Percentiles rank a stretch among this genome's conserved stretches.
Conservation (phyloP, 768 basidiomycete genomes). For the Boletus tylopilopsis region DNA sequence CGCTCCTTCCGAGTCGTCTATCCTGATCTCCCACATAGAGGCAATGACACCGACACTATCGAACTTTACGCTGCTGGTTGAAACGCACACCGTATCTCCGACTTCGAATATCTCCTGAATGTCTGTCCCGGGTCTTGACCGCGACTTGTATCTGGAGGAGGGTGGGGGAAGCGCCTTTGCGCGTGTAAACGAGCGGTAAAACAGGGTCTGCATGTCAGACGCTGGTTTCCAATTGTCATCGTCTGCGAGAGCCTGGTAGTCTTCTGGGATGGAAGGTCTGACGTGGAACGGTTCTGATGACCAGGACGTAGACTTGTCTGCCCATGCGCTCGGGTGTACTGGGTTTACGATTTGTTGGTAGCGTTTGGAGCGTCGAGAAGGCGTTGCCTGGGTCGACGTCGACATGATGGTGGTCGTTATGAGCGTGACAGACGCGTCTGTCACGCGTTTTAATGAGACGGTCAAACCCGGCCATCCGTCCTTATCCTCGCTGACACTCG, state of each 20-base stretch:
- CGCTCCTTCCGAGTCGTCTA: conserved; percentile 27
- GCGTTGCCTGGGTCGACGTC: conserved; percentile 23
- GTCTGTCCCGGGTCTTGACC: conserved; percentile 5
- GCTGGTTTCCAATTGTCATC: conserved; percentile 24
- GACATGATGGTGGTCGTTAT: conserved; percentile 10
- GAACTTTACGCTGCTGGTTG: conserved; percentile 38
- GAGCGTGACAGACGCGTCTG: conserved; percentile 17
- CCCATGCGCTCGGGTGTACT: conserved; percentile 22
- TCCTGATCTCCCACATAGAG: conserved; percentile 58
- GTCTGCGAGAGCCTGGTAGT: conserved; percentile 26
- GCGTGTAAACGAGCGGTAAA: conserved; percentile 30
- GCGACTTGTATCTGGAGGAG: conserved; percentile 16
- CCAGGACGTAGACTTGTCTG: conserved; percentile 29
- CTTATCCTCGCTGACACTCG: conserved; percentile 4
- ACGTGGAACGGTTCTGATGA: conserved; percentile 21
- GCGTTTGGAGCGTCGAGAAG: conserved; percentile 37
- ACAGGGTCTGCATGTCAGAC: conserved; percentile 21
- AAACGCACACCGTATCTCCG: conserved; percentile 67
- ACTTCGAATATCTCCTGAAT: conserved; percentile 40
- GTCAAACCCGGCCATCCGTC: conserved; percentile 3
- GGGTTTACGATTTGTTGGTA: conserved; percentile 32
- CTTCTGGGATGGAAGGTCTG: conserved; percentile 23
- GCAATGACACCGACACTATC: conserved; percentile 69
- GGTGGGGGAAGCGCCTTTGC: conserved; percentile 8
- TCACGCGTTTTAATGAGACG: conserved; percentile 17